Conservation (phyloP, 495 filamentous ascomycete genomes). For the Talaromyces proteolyticus region DNA sequence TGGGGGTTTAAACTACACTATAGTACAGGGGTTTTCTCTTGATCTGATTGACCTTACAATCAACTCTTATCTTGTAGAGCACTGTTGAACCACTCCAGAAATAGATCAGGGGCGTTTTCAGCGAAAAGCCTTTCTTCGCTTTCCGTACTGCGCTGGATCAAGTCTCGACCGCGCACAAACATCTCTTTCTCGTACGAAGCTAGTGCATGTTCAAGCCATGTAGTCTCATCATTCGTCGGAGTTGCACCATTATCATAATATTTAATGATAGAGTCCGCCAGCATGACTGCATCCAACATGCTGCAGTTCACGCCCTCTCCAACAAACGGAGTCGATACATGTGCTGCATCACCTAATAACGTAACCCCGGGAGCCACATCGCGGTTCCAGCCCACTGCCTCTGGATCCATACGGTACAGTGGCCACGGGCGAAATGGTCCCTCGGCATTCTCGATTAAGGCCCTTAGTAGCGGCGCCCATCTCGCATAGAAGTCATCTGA, state of each 20-base stretch:
- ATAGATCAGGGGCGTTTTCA: background rate
- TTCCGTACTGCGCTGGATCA: conserved; percentile 3
- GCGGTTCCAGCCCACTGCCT: conserved; percentile 7
- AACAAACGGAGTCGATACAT: conserved; percentile 53
- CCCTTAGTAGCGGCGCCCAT: conserved; percentile 10
- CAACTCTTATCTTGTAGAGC: no score
- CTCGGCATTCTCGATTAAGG: conserved; percentile 8
- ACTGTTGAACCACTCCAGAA: no score
- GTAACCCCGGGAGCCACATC: conserved; percentile 25
- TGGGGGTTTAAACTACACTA: no score
- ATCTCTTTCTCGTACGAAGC: conserved; percentile 7
- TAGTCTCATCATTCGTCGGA: background rate
- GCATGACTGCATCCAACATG: conserved; percentile 45
- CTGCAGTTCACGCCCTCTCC: conserved; percentile 51
- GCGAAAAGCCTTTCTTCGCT: background rate
- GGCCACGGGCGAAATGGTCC: conserved; percentile 17
- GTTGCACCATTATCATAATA: background rate
- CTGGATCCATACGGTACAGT: conserved; percentile 4
- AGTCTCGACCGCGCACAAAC: conserved; percentile 5
- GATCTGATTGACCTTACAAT: no score
- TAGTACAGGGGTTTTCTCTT: no score
- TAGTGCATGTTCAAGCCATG: background rate
- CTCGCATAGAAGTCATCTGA: conserved; percentile 8
- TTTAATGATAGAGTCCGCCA: conserved; percentile 30
- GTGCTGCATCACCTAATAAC: conserved; percentile 53